Conservation (phyloP, 805 yeast genomes). For the Yamadazyma ubonensis region DNA sequence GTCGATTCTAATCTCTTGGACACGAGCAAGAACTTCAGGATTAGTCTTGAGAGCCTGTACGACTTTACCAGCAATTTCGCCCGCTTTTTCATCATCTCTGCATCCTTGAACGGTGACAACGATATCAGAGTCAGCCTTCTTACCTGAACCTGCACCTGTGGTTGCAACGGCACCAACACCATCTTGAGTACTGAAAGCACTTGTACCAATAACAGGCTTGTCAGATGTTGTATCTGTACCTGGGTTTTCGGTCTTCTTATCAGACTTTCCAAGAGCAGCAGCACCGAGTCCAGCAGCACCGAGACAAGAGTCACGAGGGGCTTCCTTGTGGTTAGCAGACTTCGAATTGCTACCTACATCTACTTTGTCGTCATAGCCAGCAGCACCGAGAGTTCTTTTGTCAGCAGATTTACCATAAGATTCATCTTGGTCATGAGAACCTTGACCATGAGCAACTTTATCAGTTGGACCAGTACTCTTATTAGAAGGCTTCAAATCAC, state of each 20-base stretch:
- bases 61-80: slow-evolving; percentile 26
- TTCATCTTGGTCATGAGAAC: too few species aligned
- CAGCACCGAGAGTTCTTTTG: too few species aligned
- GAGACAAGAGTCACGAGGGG: too few species aligned
- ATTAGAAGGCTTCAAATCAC: neutral
- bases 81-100: slow-evolving; percentile 24
- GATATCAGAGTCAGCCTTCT: slow-evolving; percentile 24
- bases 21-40: slow-evolving; percentile 21
- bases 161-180: neutral
- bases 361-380: neutral
- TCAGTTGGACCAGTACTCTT: neutral
- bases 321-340: too few species aligned
- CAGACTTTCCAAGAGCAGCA: slow-evolving; percentile 67
- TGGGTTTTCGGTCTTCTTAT: too few species aligned
- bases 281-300: too few species aligned
- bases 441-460: neutral
- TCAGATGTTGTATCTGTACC: too few species aligned
- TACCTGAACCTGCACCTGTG: neutral
- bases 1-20: slow-evolving; percentile 28
- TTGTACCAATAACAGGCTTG: slow-evolving; percentile 4
- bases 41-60: slow-evolving; percentile 24
- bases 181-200: slow-evolving; percentile 1
- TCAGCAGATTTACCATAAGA: too few species aligned
- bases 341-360: too few species aligned
- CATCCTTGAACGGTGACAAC: slow-evolving; percentile 33